Evolutionary conservation across 495 filamentous ascomycete genomes (phyloP), one percentile per base, ranked within the genome.

Genomic region (Penicillium cataractarum): DNA sequence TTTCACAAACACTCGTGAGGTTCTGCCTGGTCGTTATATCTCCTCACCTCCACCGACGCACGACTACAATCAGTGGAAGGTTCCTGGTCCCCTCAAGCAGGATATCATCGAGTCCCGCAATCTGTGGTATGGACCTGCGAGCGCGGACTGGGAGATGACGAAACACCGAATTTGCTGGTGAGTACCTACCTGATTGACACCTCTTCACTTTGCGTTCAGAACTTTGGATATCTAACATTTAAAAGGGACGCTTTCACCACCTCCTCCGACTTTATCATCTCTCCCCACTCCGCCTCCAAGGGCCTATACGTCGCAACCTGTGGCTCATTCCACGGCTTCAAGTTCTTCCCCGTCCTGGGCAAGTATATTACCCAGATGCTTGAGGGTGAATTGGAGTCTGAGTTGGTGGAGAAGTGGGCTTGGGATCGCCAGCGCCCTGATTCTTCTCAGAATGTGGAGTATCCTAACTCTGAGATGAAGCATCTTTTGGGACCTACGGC

Each of bases 321-420:
- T 32, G 83, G 83, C 22, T 78, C 78, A 9, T 81, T 78, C 62
- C 82, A 82, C 61, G 81, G 78, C 29, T 89, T 76, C 74, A 89
- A 89, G 67, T 88, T 89, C 73, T 75, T 87, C 58, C 85, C 86
- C 0, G 80, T 82, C 13, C 74, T 89, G 42, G 86, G 86, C 17
- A 77, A 83, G 27, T 86, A 88, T 64, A 81, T 89, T 32, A 76
- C 81, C 1, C 68, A 83, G 48, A 81, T 87, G 84, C 68, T 89
- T 9, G 73, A 82, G 21, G 82, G 78, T 4, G 70, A 76, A 9
- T 65, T 86, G 2, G 74, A 74, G 22, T 69, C 74, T 1, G 79
- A 80, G 17, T 57, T 82, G 49, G 66, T 54, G 33, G 63, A 72
- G 60, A 76, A 75, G 29, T 88, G 86, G 85, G 82, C 79, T 6